Conservation (phyloP, 345 rosid genomes). For the Dipteronia sinensis region DNA sequence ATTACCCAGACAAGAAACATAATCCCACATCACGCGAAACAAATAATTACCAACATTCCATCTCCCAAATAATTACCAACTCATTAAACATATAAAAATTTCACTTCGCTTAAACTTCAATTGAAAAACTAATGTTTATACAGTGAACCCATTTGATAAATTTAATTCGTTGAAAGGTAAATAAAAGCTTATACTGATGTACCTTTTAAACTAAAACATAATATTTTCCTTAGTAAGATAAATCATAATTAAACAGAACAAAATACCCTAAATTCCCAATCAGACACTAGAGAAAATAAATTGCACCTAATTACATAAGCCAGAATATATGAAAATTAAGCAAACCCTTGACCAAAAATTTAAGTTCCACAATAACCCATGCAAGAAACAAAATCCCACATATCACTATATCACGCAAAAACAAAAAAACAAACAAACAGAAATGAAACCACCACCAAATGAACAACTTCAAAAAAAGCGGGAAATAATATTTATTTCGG, state of each 20-base stretch:
- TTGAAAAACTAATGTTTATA: background rate
- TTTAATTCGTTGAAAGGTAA: background rate
- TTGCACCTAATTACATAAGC: background rate
- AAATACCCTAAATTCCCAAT: background rate
- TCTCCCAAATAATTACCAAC: background rate
- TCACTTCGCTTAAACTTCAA: background rate
- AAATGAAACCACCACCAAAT: background rate
- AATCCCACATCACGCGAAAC: background rate
- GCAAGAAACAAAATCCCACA: background rate
- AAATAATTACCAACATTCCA: background rate
- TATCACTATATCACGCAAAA: too few species aligned
- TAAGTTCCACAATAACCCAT: background rate
- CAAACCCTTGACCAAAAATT: background rate
- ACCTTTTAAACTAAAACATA: too few species aligned
- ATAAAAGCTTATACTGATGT: background rate
- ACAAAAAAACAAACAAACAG: background rate
- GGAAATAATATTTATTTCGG: background rate
- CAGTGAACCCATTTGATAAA: slow-evolving; percentile 1
- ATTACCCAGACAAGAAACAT: background rate
- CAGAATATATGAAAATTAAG: background rate
- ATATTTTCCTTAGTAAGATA: background rate
- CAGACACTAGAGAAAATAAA: background rate
- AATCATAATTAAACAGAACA: background rate
- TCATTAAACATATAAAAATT: background rate
- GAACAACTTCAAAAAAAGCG: background rate